Evolutionary conservation across 805 yeast genomes (phyloP).

Genomic region (Suhomyces sp.): DNA sequence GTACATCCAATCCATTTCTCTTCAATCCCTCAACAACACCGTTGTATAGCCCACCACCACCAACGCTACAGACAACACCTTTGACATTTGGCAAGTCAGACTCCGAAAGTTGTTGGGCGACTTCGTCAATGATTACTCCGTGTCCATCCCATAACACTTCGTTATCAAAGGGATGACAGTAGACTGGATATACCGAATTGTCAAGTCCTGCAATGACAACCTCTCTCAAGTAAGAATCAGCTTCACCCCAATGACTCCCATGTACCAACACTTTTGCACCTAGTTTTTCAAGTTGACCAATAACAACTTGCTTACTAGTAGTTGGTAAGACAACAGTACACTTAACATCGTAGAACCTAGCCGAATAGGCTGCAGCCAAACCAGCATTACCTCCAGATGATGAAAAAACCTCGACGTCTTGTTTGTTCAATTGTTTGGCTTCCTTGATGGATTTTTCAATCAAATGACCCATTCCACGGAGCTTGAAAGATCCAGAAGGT

Average conservation of each 20-base stretch:
- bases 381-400: slow-evolving; percentile 41
- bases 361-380: slow-evolving; percentile 32
- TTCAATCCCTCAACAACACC: slow-evolving; percentile 28
- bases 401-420: slow-evolving; percentile 21
- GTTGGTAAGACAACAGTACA: slow-evolving; percentile 34
- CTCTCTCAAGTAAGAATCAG: slow-evolving; percentile 23
- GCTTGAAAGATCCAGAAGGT: slow-evolving; percentile 15
- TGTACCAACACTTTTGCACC: slow-evolving; percentile 24
- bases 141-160: slow-evolving; percentile 34
- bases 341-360: slow-evolving; percentile 16
- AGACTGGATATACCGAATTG: slow-evolving; percentile 17
- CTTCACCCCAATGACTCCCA: slow-evolving; percentile 35
- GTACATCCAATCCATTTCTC: slow-evolving; percentile 16
- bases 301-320: slow-evolving; percentile 17
- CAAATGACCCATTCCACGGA: slow-evolving; percentile 14
- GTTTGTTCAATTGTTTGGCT: slow-evolving; percentile 9
- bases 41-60: slow-evolving; percentile 36
- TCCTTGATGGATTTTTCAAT: slow-evolving; percentile 2
- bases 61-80: slow-evolving; percentile 31
- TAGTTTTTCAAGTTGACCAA: slow-evolving; percentile 16
- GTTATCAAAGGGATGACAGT: slow-evolving; percentile 36
- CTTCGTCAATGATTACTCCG: slow-evolving; percentile 23
- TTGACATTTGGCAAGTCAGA: slow-evolving; percentile 17
- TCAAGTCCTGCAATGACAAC: slow-evolving; percentile 15
- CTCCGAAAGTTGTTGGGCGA: slow-evolving; percentile 18